Conservation (phyloP, 2,329 filamentous ascomycete genomes). For the Stemphylium beticola region DNA sequence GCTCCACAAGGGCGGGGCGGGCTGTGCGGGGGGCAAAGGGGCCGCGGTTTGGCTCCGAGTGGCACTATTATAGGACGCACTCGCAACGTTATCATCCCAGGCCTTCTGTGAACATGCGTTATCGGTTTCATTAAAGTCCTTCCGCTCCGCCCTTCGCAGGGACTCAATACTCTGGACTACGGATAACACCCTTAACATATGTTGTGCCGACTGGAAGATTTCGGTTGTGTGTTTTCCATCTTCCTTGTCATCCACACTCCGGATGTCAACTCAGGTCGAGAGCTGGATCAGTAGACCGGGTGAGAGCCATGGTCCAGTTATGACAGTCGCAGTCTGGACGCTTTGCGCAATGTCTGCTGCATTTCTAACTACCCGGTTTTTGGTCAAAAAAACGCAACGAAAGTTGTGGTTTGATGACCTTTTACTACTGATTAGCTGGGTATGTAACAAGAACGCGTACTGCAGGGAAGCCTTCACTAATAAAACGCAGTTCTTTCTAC, state of each 20-base stretch:
- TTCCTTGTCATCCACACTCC: no score
- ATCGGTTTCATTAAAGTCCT: no score
- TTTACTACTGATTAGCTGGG: slow-evolving; percentile 6
- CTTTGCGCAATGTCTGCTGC: neutral
- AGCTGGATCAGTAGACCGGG: slow-evolving; percentile 6
- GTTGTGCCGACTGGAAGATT: neutral
- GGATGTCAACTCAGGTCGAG: slow-evolving; percentile 6
- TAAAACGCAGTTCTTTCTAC: neutral
- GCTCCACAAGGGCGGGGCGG: no score
- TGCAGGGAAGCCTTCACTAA: neutral
- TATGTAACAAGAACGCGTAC: neutral
- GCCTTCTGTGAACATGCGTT: no score
- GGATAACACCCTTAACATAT: no score
- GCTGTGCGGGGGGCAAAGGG: no score
- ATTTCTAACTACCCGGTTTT: slow-evolving; percentile 1
- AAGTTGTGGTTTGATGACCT: slow-evolving; percentile 9
- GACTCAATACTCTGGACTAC: no score
- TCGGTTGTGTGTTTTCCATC: neutral
- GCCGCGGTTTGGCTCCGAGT: no score
- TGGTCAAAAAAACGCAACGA: neutral
- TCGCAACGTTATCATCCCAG: no score
- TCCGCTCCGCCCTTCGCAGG: no score
- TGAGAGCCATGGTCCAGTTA: slow-evolving; percentile 4
- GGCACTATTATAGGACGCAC: no score
- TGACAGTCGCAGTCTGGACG: slow-evolving; percentile 2